These are phyloP conservation scores for Mixia osmundae DNA, from an alignment of 1,284 basidiomycete species.

Conservation along the genomic window DNA sequence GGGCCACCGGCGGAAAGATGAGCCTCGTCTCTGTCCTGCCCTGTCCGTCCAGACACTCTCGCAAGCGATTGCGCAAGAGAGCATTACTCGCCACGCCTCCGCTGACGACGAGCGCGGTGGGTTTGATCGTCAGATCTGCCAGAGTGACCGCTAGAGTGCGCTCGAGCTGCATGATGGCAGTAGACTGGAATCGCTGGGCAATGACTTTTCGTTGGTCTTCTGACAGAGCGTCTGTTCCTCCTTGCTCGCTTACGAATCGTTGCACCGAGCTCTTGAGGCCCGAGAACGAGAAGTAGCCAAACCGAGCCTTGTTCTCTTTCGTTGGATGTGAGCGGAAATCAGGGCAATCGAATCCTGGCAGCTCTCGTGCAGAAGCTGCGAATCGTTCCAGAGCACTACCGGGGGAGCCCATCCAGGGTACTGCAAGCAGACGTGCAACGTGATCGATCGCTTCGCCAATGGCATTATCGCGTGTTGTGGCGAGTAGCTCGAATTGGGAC, in stretches of 20 bases:
- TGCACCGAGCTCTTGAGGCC: slow-evolving; percentile 26
- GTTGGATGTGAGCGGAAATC: too few species aligned
- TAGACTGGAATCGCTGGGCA: slow-evolving; percentile 45
- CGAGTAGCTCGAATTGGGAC: slow-evolving; percentile 39
- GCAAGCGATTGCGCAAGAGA: slow-evolving; percentile 25
- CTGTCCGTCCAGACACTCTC: slow-evolving; percentile 22
- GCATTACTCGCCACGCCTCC: slow-evolving; percentile 75
- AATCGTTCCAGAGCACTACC: slow-evolving; percentile 58
- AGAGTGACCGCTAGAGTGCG: slow-evolving; percentile 44
- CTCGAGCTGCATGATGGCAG: slow-evolving; percentile 45
- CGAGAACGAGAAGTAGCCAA: slow-evolving; percentile 59
- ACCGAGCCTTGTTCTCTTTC: too few species aligned
- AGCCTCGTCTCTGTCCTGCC: slow-evolving; percentile 25
- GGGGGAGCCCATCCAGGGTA: slow-evolving; percentile 36
- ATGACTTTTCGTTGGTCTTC: slow-evolving; percentile 23
- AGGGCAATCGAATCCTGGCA: too few species aligned
- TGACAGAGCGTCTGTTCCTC: slow-evolving; percentile 3
- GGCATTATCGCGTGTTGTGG: slow-evolving; percentile 48
- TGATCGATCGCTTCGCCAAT: slow-evolving; percentile 49
- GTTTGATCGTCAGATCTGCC: slow-evolving; percentile 23
- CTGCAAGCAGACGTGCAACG: slow-evolving; percentile 38
- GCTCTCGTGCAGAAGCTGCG: too few species aligned
- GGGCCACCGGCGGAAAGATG: slow-evolving; percentile 37
- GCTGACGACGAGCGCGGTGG: slow-evolving; percentile 39
- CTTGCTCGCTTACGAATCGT: slow-evolving; percentile 4